phyloP scores from a whole-genome alignment of 2,329 filamentous ascomycete species.

The Colletotrichum sp. region DNA sequence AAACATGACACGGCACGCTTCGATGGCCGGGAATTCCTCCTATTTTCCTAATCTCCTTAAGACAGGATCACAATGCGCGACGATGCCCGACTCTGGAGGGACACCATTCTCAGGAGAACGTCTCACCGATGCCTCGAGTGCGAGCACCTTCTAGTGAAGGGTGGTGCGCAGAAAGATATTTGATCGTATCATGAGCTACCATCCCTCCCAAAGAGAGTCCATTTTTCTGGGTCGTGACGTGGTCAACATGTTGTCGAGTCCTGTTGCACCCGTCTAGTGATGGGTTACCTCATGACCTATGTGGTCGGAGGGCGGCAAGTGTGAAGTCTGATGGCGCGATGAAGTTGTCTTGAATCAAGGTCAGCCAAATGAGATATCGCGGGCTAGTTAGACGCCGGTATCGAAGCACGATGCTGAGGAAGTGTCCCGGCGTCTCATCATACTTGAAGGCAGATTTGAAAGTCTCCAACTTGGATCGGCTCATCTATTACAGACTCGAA shows the following conservation, averaged over 20 bases:
- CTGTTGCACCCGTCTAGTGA: conserved; percentile 9
- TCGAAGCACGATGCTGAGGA: neutral
- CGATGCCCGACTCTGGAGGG: neutral
- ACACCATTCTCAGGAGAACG: neutral
- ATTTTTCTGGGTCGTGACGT: neutral
- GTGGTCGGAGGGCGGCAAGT: neutral
- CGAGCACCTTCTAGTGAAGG: neutral
- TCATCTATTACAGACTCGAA: neutral
- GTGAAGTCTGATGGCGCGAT: neutral
- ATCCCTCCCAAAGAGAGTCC: neutral
- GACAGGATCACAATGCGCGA: neutral
- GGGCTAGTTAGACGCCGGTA: neutral
- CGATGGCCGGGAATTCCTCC: neutral
- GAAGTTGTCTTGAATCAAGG: neutral
- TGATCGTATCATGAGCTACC: neutral
- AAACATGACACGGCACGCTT: neutral
- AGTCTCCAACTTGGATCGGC: neutral
- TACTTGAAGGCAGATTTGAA: neutral
- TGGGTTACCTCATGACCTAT: neutral
- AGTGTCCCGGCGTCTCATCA: neutral
- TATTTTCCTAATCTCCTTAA: conserved; percentile 22
- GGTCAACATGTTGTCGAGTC: conserved; percentile 4
- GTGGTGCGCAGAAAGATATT: neutral
- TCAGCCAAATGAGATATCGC: neutral
- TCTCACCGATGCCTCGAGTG: neutral